Percentiles rank a stretch among this genome's conserved stretches.
phyloP scores from a whole-genome alignment of 345 rosid genomes.

The Lenwebbia sp. region DNA sequence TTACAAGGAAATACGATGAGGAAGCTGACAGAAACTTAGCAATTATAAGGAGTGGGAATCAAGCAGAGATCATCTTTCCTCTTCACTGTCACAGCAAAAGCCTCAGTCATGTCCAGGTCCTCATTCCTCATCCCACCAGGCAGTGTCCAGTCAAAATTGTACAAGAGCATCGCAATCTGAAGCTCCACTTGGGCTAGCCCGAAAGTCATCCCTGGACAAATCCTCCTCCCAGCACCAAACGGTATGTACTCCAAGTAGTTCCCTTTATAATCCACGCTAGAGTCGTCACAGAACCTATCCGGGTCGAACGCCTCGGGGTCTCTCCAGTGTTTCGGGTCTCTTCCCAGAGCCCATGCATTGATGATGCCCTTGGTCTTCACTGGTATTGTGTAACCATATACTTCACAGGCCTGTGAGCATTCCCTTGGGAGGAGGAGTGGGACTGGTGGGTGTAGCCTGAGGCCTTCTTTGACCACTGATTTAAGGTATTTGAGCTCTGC shows the following conservation, averaged over 20 bases:
- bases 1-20: neutral
- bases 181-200: constrained; percentile 5
- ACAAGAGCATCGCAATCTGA: constrained; percentile 14
- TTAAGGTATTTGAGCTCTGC: constrained; percentile 11
- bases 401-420: neutral
- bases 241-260: constrained; percentile 6
- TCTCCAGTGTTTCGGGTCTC: constrained; percentile 21
- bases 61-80: constrained; percentile 5
- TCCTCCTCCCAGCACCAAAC: constrained; percentile 21
- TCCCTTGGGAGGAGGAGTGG: constrained; percentile 17
- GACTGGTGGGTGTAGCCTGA: constrained; percentile 12
- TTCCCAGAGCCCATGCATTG: constrained; percentile 23
- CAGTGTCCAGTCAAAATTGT: constrained; percentile 36
- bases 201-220: constrained; percentile 12
- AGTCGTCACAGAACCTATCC: constrained; percentile 5
- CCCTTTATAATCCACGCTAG: constrained; percentile 7
- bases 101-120: constrained; percentile 31
- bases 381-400: constrained; percentile 10
- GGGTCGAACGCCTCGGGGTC: constrained; percentile 19
- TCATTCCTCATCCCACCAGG: constrained; percentile 9
- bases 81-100: constrained; percentile 7
- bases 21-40: neutral
- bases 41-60: neutral
- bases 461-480: constrained; percentile 10
- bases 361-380: constrained; percentile 12